These are phyloP conservation scores for Salix udensis DNA, from an alignment of 345 rosid genomes.

Conservation along the genomic window DNA sequence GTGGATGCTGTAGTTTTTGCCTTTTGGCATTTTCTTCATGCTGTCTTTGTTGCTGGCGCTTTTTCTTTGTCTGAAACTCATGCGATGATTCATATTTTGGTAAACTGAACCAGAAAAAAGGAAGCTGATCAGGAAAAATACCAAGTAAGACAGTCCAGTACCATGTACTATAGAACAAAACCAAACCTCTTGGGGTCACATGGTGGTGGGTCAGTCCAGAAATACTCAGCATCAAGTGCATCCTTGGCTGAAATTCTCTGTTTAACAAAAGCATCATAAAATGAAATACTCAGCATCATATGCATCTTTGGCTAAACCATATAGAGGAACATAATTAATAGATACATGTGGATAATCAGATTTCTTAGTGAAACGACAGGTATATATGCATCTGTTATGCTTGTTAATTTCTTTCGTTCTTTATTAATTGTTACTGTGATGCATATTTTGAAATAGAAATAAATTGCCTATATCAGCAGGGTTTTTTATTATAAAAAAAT, in stretches of 20 bases:
- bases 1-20: constrained; percentile 81
- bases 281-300: background rate
- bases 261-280: background rate
- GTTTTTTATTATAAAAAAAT: too few relatives aligned
- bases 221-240: constrained; percentile 94
- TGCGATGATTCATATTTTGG: constrained; percentile 94
- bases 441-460: too few relatives aligned
- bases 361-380: too few relatives aligned
- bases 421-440: too few relatives aligned
- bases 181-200: constrained; percentile 87
- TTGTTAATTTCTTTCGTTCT: too few relatives aligned
- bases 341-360: too few relatives aligned
- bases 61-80: constrained; percentile 94
- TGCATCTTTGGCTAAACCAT: background rate
- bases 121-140: too few relatives aligned
- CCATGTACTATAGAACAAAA: background rate
- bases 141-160: too few relatives aligned
- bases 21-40: constrained; percentile 80
- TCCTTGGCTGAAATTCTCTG: constrained; percentile 95
- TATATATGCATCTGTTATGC: too few relatives aligned
- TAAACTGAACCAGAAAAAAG: constrained; percentile 39
- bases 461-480: too few relatives aligned
- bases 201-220: constrained; percentile 94
- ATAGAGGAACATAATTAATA: too few relatives aligned
- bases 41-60: constrained; percentile 87